These are phyloP conservation scores for Talaromyces sp. DNA, from an alignment of 2,329 filamentous ascomycete genomes.

Conservation along the genomic window DNA sequence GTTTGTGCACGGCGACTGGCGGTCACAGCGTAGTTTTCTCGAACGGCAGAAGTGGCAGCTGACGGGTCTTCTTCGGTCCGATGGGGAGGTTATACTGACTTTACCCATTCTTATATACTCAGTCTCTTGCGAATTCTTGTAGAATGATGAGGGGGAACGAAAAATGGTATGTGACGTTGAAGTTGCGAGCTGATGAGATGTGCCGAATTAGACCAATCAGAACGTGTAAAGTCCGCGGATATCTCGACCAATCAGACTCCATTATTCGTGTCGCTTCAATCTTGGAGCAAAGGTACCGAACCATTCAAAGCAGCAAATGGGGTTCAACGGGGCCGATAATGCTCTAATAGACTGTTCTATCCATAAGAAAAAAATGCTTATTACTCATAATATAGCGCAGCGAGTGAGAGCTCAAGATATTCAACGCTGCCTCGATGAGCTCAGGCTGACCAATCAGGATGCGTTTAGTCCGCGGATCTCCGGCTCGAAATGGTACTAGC, in stretches of 20 bases:
- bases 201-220: not conserved
- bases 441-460: slow-evolving; percentile 1
- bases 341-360: no score
- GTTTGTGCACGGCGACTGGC: slow-evolving; percentile 49
- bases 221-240: slow-evolving; percentile 4
- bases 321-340: no score
- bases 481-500: not conserved
- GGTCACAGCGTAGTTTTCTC: slow-evolving; percentile 52
- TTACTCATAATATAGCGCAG: no score
- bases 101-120: not conserved
- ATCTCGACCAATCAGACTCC: not conserved
- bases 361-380: not conserved
- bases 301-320: no score
- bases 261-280: not conserved
- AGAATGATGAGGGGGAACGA: not conserved
- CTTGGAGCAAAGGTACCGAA: not conserved
- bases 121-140: no score
- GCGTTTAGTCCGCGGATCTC: slow-evolving; percentile 3
- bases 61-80: slow-evolving; percentile 28
- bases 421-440: not conserved
- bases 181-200: not conserved
- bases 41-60: slow-evolving; percentile 36
- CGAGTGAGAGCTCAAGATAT: not conserved
- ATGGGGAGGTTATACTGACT: not conserved
- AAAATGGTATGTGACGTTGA: not conserved